A percentile compares a stretch with the other conserved stretches of the same genome.
phyloP scores from a whole-genome alignment of 73 alveolate species.

The Blepharisma japonicum region DNA sequence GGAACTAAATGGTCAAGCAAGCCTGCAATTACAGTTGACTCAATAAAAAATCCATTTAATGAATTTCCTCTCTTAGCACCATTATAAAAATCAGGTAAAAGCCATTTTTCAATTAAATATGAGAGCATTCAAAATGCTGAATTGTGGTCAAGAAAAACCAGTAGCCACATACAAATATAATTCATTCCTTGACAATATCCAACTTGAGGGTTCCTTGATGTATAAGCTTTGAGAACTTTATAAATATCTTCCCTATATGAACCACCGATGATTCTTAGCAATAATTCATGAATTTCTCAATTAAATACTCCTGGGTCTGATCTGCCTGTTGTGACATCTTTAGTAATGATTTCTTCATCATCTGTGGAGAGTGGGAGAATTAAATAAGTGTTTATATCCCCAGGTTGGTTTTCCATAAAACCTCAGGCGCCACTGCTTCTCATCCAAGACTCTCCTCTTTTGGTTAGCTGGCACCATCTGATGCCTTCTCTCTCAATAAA shows the following conservation, averaged over 20 bases:
- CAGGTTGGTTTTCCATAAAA: neutral
- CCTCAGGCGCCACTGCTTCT: neutral
- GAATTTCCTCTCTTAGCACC: constrained; percentile 8
- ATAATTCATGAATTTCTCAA: neutral
- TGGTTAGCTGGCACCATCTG: neutral
- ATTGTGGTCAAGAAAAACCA: neutral
- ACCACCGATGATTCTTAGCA: neutral
- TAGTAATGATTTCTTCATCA: constrained; percentile 10
- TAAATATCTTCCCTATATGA: constrained; percentile 10
- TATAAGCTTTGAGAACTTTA: neutral
- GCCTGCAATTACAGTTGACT: constrained; percentile 10
- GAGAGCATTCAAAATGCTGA: neutral
- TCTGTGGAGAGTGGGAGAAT: neutral
- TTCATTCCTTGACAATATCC: neutral
- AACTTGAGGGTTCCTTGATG: neutral
- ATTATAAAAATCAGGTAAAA: constrained; percentile 10
- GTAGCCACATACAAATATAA: neutral
- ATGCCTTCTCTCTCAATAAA: neutral
- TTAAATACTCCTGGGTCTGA: neutral
- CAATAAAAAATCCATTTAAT: constrained; percentile 16
- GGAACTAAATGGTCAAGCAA: constrained; percentile 9
- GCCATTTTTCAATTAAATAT: constrained; percentile 17
- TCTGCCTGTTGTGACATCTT: constrained; percentile 6
- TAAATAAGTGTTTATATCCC: neutral
- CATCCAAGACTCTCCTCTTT: neutral